Conservation (phyloP, 2,329 filamentous ascomycete species). For the Zalaria sp. region DNA sequence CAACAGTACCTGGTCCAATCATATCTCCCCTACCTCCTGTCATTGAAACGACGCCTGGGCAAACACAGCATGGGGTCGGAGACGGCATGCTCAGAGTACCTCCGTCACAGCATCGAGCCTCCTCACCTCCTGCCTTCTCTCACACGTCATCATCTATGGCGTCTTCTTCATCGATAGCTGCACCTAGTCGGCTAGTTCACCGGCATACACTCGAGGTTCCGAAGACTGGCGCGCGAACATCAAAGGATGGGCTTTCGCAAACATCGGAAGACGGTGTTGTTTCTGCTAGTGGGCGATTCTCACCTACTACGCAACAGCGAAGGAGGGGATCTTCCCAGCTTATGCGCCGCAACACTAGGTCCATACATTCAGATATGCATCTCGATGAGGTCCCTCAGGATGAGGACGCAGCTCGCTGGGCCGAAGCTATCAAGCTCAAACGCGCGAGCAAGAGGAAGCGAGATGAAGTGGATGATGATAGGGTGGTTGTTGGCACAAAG, state of each 20-base stretch:
- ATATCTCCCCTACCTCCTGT: too few relatives aligned
- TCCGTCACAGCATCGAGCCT: slow-evolving; percentile 15
- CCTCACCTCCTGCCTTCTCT: slow-evolving; percentile 22
- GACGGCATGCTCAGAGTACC: slow-evolving; percentile 13
- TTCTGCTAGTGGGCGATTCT: slow-evolving; percentile 67
- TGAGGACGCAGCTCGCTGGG: slow-evolving; percentile 83
- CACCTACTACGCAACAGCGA: slow-evolving; percentile 47
- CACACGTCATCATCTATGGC: slow-evolving; percentile 27
- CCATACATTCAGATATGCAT: slow-evolving; percentile 60
- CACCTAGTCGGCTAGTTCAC: slow-evolving; percentile 53
- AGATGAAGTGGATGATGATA: slow-evolving; percentile 81
- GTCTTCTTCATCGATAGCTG: slow-evolving; percentile 26
- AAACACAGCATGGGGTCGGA: too few relatives aligned
- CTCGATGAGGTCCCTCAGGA: slow-evolving; percentile 75
- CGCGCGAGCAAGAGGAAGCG: slow-evolving; percentile 72
- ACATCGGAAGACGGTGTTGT: slow-evolving; percentile 41
- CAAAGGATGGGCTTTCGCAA: slow-evolving; percentile 48
- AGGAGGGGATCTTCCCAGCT: slow-evolving; percentile 75
- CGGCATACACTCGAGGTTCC: slow-evolving; percentile 84
- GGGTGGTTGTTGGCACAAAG: slow-evolving; percentile 87
- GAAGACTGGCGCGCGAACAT: slow-evolving; percentile 50
- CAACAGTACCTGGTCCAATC: too few relatives aligned
- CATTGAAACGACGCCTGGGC: too few relatives aligned
- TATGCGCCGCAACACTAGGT: slow-evolving; percentile 66
- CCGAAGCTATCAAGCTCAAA: slow-evolving; percentile 85